Evolutionary conservation across 2,329 filamentous ascomycete genomes (phyloP), one percentile per base, ranked within the genome.

Genomic region (Pseudogymnoascus sp.): DNA sequence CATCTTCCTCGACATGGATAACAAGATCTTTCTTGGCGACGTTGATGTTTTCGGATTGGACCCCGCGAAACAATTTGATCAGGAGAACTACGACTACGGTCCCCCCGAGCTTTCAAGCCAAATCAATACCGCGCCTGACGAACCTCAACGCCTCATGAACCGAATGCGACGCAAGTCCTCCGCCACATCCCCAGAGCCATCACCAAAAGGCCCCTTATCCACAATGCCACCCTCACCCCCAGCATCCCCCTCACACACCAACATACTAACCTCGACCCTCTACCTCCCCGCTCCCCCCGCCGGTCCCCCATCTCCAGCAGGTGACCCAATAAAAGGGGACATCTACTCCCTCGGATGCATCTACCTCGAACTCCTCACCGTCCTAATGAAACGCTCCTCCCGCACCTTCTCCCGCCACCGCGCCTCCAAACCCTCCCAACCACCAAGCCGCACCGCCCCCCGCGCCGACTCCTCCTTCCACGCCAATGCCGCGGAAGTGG

Each of bases 271-370:
- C 11, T 69, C 70, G 4, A 64, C 66, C 6, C 68, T 16, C 37
- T 33, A 28, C 33, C 33, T 31, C 16, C 24, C 35, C 59, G 28
- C 61, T 22, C n/a, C 28, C 41, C 3, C 40, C 22, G 11, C 24
- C 7, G 11, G 11, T 4, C 24, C 59, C 74, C 78, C 1, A 78
- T 76, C 24, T 76, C 78, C 1, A 78, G 78, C 59, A 37, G 75
- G 81, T 16, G 78, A 82, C 66, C 78, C 81, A 3, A 82, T 84
- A 66, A 82, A 83, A 65, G 84, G 86, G 50, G 89, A 92, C 71
- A 78, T 92, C 19, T 93, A 89, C 75, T 89, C 88, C 2, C 78
- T 91, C 1, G 89, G 85, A 8, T 89, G 88, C 72, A 81, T 91
- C 61, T 89, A 89, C 65, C 78, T 91, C 14, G 89, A 93, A 66